Evolutionary conservation across 2,329 filamentous ascomycete genomes (phyloP), one percentile per base, ranked within the genome.

Genomic region (Verticillium longisporum): DNA sequence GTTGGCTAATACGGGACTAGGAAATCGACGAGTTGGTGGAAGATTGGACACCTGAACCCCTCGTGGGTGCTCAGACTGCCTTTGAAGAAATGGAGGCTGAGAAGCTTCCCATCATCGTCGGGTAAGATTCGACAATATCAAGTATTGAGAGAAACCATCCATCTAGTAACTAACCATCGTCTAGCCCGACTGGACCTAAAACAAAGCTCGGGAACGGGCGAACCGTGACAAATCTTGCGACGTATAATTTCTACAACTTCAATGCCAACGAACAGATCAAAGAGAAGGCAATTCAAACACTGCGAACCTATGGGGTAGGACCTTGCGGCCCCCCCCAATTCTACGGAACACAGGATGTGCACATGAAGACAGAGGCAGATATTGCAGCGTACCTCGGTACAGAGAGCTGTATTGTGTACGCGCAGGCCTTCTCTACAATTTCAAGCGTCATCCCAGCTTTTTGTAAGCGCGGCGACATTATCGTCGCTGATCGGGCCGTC

Each of bases 221-320:
- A 66, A 96, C 90, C 18, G 95, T 97, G 31, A 92, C 85, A 61
- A 99, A 99, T 73, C 88, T 99, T 65, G 94, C 92, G 41, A 96
- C 91, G 1, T 95, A 92, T 78, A 99, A 99, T 75, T 97, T 95
- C 76, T 98, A 96, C 81, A 98, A 99, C 78, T 92, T 99, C 75
- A 91, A 96, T 66, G 86, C 87, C 59, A 97, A 97, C 73, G 94
- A 98, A 64, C 85, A 88, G 38, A 88, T 99, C 69, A 97, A 96
- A 71, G 92, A 97, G 68, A 96, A 97, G 74, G 95, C 94, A 1
- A 92, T 99, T 64, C 89, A 94, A 74, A 96, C 93, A 0, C 84
- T 99, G 45, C 90, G 94, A 63, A 96, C 91, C 21, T 99, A 99
- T 69, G 95, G 95, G 61, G 96, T 99, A 50, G 96, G 95, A 9